Evolutionary conservation across 768 basidiomycete genomes (phyloP), one percentile per base, ranked within the genome.

Genomic region (Leucosporidium creatinivorum): DNA sequence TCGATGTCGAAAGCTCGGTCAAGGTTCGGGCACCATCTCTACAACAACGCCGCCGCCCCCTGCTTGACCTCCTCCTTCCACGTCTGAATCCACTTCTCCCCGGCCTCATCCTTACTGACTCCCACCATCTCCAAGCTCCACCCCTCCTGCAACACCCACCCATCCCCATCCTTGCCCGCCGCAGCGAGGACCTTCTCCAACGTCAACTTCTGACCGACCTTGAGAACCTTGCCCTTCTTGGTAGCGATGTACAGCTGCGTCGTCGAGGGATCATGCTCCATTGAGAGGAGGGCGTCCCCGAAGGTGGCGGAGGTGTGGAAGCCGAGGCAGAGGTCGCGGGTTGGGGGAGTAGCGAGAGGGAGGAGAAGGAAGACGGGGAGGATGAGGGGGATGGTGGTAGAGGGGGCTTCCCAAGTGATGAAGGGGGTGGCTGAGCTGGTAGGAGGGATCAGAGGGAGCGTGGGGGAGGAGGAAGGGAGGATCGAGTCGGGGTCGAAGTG

Each of bases 291-390:
- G 71, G 92, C 89, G 50, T 85, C 85, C 12, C 82, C 81, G 77
- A 98, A 92, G 3, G 90, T 84, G 2, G 89, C 87, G 70, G 87
- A 84, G 77, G 97, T 93, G 70, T 85, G 82, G 78, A 94, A 97
- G 59, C 87, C 83, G 19, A 88, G 82, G 70, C 97, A 88, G 66
- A 93, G 83, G 78, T 99, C 96, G 33, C 93, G 91, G 8, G 85
- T 91, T 10, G 75, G 73, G 6, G 71, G 74, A 17, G 87, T 85
- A 70, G 92, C 82, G 76, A 91, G 87, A 9, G 96, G 96, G 78
- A 97, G 96, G 68, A 97, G 82, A 79, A 98, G 88, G 81, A 96
- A 90, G 51, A 88, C 87, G 3, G 96, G 94, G 76, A 96, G 80
- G 51, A 81, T 77, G 69, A 94, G 78, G 18, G 94, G 82, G 0